These are phyloP conservation scores for Dysphania ambrosioides DNA, from an alignment of 148 eudicot species.

Conservation along the genomic window DNA sequence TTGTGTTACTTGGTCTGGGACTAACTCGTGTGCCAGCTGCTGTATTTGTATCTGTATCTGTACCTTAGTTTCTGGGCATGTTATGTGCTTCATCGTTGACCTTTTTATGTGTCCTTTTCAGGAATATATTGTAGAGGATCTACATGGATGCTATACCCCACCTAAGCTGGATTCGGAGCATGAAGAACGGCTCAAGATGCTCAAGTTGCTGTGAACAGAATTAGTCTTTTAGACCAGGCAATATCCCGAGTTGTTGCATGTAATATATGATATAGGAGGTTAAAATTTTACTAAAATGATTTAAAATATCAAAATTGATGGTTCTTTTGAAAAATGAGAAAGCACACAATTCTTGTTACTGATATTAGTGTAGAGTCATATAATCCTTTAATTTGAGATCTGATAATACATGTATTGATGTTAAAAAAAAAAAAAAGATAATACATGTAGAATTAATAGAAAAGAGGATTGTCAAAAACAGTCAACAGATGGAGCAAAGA, in stretches of 20 bases:
- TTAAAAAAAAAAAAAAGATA: too few species aligned
- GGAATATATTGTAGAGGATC: constrained; percentile 85
- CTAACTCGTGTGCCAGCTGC: background rate
- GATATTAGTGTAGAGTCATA: too few species aligned
- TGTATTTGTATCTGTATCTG: background rate
- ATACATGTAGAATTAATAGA: too few species aligned
- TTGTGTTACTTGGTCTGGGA: background rate
- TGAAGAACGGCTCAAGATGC: constrained; percentile 63
- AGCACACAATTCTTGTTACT: background rate
- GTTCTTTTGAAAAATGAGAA: background rate
- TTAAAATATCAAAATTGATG: too few species aligned
- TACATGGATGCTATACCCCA: constrained; percentile 64
- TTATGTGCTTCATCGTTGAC: background rate
- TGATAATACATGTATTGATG: too few species aligned
- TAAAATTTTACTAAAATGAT: too few species aligned
- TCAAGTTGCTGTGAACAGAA: constrained; percentile 48
- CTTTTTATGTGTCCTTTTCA: constrained; percentile 20
- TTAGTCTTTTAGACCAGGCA: background rate
- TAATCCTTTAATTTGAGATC: background rate
- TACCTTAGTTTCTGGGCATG: background rate
- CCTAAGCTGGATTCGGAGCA: constrained; percentile 67
- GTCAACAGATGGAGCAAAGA: too few species aligned
- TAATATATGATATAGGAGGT: background rate
- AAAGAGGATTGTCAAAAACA: too few species aligned
- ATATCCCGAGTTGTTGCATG: background rate